phyloP scores from a whole-genome alignment of 345 rosid genomes.

The Gossypioides kirkii region DNA sequence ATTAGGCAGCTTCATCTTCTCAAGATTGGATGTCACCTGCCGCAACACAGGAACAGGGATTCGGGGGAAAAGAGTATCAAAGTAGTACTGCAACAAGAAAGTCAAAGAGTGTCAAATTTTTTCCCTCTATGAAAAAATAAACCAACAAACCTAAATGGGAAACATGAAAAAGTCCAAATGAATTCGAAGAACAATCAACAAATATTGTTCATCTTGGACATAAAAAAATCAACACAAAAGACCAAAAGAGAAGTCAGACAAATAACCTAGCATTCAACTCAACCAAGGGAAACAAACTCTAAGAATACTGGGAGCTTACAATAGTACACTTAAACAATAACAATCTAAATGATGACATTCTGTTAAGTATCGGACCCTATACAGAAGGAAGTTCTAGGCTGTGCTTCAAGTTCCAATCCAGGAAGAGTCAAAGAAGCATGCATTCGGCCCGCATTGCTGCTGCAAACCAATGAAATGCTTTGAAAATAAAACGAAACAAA shows the following conservation, averaged over 20 bases:
- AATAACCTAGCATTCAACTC: not conserved
- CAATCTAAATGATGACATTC: slow-evolving; percentile 10
- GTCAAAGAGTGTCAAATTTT: not conserved
- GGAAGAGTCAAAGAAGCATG: slow-evolving; percentile 12
- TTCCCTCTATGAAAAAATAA: not conserved
- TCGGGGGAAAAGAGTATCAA: slow-evolving; percentile 93
- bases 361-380: slow-evolving; percentile 18
- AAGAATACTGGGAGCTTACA: slow-evolving; percentile 3
- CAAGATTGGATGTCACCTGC: slow-evolving; percentile 69
- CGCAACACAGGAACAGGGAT: slow-evolving; percentile 95
- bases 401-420: slow-evolving; percentile 21
- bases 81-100: slow-evolving; percentile 71
- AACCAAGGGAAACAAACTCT: not conserved
- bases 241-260: not conserved
- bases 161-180: not conserved
- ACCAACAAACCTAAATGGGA: not conserved
- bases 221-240: not conserved
- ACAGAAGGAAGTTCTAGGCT: slow-evolving; percentile 16
- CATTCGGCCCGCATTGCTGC: slow-evolving; percentile 14
- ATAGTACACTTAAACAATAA: not conserved
- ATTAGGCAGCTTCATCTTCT: slow-evolving; percentile 81
- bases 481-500: not conserved
- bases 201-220: not conserved
- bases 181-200: not conserved
- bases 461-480: slow-evolving; percentile 17